Conservation (phyloP, 139 green algal genomes). For the Coelastrella sp. region DNA sequence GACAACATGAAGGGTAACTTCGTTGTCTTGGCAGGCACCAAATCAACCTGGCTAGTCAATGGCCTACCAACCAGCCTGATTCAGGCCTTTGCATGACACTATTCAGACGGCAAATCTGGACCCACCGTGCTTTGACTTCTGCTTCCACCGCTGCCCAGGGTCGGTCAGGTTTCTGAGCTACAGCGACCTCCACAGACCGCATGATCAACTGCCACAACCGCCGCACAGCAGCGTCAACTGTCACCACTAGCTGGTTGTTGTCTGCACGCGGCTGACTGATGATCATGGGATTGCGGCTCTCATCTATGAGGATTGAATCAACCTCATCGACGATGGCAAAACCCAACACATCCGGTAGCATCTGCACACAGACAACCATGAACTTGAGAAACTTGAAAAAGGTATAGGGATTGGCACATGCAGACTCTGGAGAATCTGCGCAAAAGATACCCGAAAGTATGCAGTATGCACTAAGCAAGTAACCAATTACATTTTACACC, state of each 20-base stretch:
- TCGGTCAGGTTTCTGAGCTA: not conserved
- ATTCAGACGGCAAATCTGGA: not conserved
- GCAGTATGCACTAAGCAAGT: too few species aligned
- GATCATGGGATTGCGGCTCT: slow-evolving; percentile 97
- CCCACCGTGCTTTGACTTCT: slow-evolving; percentile 33
- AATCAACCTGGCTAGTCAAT: too few species aligned
- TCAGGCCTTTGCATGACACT: too few species aligned
- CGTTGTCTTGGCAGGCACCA: too few species aligned
- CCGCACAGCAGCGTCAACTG: slow-evolving; percentile 49
- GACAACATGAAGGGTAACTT: too few species aligned
- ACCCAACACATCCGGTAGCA: slow-evolving; percentile 12
- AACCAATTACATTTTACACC: too few species aligned
- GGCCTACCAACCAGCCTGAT: too few species aligned
- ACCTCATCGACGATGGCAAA: slow-evolving; percentile 95
- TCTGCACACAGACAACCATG: not conserved
- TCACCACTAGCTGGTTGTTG: slow-evolving; percentile 47
- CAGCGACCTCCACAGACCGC: not conserved
- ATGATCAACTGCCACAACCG: slow-evolving; percentile 38
- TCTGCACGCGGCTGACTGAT: slow-evolving; percentile 66
- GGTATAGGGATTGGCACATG: too few species aligned
- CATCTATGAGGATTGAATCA: slow-evolving; percentile 98
- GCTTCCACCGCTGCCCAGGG: slow-evolving; percentile 15
- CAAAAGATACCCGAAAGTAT: too few species aligned
- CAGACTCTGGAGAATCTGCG: too few species aligned
- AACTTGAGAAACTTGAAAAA: too few species aligned